A percentile compares a stretch with the other conserved stretches of the same genome.
Evolutionary conservation across 257 asterid genomes (phyloP).

Genomic region (Lycium barbarum): DNA sequence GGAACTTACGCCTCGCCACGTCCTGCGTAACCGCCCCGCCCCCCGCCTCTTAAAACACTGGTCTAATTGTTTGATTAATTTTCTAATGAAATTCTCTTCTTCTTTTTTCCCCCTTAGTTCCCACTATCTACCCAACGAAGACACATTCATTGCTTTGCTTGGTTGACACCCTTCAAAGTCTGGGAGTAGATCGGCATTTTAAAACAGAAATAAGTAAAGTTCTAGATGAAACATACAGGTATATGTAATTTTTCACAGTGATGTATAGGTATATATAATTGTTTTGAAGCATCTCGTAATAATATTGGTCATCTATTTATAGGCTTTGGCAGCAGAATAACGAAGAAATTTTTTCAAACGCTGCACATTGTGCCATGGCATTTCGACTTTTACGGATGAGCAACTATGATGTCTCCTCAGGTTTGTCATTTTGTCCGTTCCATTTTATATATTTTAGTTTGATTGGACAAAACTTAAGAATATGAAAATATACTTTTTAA

Average conservation of each 20-base stretch:
- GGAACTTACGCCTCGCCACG: too few relatives aligned
- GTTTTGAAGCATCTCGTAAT: not conserved
- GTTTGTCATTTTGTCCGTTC: not conserved
- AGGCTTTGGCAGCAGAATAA: constrained; percentile 45
- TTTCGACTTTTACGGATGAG: constrained; percentile 49
- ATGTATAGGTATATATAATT: too few relatives aligned
- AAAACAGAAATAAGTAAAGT: constrained; percentile 20
- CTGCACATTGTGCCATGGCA: constrained; percentile 44
- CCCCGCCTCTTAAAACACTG: too few relatives aligned
- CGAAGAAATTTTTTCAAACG: constrained; percentile 34
- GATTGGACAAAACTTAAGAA: too few relatives aligned
- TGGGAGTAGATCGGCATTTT: constrained; percentile 43
- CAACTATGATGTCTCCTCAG: constrained; percentile 45
- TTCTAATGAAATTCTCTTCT: not conserved
- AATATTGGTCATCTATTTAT: not conserved
- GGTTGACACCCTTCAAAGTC: constrained; percentile 40
- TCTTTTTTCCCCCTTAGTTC: constrained; percentile 35
- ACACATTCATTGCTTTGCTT: constrained; percentile 31
- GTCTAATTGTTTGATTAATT: too few relatives aligned
- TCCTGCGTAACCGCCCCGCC: too few relatives aligned
- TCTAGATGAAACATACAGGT: constrained; percentile 45
- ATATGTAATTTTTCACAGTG: not conserved
- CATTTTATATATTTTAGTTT: too few relatives aligned
- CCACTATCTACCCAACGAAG: constrained; percentile 37
- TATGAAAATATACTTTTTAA: too few relatives aligned